A percentile compares a stretch with the other conserved stretches of the same genome.
Evolutionary conservation across 257 asterid species (phyloP).

Genomic region (Nicotiana tomentosiformis): DNA sequence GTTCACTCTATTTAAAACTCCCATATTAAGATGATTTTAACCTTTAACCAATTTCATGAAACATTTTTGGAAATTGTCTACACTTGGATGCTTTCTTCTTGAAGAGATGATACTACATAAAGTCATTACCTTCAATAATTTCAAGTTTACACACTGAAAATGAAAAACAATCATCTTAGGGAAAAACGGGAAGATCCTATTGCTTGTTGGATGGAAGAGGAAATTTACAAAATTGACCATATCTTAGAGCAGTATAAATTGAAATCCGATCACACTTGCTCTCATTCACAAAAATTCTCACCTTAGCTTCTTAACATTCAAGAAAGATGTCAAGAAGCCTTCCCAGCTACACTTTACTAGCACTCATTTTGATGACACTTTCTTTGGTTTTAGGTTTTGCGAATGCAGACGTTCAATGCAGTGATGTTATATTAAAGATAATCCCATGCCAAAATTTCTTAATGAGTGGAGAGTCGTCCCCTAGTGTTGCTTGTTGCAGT

Average conservation of each 20-base stretch:
- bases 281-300: too few species aligned
- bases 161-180: not conserved
- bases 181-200: not conserved
- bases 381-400: slow-evolving; percentile 3
- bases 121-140: not conserved
- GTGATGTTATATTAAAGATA: slow-evolving; percentile 21
- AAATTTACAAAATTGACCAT: not conserved
- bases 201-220: not conserved
- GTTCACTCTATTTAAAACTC: not conserved
- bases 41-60: not conserved
- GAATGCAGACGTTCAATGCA: slow-evolving; percentile 21
- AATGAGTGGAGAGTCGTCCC: slow-evolving; percentile 21
- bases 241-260: not conserved
- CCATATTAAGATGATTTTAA: not conserved
- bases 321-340: not conserved
- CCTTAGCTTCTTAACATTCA: too few species aligned
- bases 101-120: not conserved
- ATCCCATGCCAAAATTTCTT: slow-evolving; percentile 33
- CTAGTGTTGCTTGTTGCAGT: slow-evolving; percentile 26
- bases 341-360: not conserved
- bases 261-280: not conserved
- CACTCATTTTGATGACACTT: not conserved
- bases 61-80: not conserved
- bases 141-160: not conserved
- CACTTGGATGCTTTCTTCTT: not conserved